A percentile compares a stretch with the other conserved stretches of the same genome.
These are phyloP conservation scores for Alopecurus myosuroides DNA, from an alignment of 176 grass and related monocot species.

Conservation along the genomic window DNA sequence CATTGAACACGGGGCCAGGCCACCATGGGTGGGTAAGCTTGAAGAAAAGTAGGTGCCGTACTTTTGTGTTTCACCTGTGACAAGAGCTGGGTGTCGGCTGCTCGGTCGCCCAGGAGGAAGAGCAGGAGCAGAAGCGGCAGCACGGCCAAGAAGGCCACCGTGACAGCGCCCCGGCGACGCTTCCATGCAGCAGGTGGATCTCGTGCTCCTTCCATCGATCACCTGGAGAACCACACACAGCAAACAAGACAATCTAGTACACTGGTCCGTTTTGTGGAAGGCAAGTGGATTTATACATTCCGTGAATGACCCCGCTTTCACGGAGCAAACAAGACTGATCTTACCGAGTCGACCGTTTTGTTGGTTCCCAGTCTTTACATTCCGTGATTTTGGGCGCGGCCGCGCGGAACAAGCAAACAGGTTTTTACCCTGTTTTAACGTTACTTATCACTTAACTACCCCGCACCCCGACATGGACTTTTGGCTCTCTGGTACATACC, in stretches of 20 bases:
- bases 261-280: background rate
- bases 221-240: background rate
- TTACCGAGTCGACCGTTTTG: no score
- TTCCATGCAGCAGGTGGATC: background rate
- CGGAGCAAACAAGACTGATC: no score
- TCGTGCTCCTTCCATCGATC: background rate
- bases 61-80: background rate
- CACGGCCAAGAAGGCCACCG: constrained; percentile 10
- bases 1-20: background rate
- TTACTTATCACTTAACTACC: no score
- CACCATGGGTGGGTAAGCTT: no score
- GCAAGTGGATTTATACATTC: background rate
- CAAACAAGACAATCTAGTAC: background rate
- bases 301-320: no score
- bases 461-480: no score
- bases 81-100: background rate
- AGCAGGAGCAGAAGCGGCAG: constrained; percentile 5
- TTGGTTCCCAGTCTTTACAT: no score
- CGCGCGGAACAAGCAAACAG: no score
- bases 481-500: no score
- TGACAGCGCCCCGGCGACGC: background rate
- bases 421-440: no score
- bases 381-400: no score
- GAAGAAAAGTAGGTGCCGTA: background rate
- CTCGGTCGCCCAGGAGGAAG: constrained; percentile 25